A percentile compares a stretch with the other conserved stretches of the same genome.
Evolutionary conservation across 768 basidiomycete species (phyloP).

Genomic region (Boletus bicolor): DNA sequence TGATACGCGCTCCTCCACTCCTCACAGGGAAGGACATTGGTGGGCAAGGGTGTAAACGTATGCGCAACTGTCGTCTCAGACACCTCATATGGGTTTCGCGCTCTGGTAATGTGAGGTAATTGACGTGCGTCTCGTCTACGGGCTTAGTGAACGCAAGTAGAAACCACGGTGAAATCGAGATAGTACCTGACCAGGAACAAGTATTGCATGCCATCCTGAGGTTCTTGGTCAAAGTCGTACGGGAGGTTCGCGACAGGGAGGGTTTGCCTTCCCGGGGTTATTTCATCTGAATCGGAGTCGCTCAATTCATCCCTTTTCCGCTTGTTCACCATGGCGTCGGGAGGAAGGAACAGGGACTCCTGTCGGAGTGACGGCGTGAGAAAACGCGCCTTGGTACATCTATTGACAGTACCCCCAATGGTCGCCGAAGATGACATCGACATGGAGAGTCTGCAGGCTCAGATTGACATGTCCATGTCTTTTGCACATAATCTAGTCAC

Average conservation of each 20-base stretch:
- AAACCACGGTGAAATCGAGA: not conserved
- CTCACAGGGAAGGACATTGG: slow-evolving; percentile 52
- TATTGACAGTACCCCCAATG: slow-evolving; percentile 9
- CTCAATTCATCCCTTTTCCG: slow-evolving; percentile 52
- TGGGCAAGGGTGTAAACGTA: slow-evolving; percentile 15
- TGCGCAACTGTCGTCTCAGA: slow-evolving; percentile 28
- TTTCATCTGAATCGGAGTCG: slow-evolving; percentile 59
- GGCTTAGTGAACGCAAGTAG: slow-evolving; percentile 6
- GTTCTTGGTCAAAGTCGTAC: slow-evolving; percentile 59
- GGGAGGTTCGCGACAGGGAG: slow-evolving; percentile 81
- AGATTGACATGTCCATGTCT: slow-evolving; percentile 77
- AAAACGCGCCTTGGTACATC: slow-evolving; percentile 5
- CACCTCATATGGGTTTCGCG: slow-evolving; percentile 62
- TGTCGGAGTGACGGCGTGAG: slow-evolving; percentile 14
- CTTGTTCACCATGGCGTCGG: slow-evolving; percentile 37
- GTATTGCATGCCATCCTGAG: slow-evolving; percentile 74
- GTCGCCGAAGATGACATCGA: slow-evolving; percentile 57
- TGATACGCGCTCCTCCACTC: slow-evolving; percentile 65
- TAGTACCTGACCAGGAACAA: slow-evolving; percentile 75
- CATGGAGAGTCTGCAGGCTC: slow-evolving; percentile 70
- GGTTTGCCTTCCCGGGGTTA: slow-evolving; percentile 62
- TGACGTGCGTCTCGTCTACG: slow-evolving; percentile 66
- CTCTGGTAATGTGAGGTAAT: slow-evolving; percentile 65
- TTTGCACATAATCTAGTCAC: slow-evolving; percentile 69
- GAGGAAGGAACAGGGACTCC: not conserved